Evolutionary conservation across 345 rosid genomes (phyloP).

Genomic region (Psidium guajava): DNA sequence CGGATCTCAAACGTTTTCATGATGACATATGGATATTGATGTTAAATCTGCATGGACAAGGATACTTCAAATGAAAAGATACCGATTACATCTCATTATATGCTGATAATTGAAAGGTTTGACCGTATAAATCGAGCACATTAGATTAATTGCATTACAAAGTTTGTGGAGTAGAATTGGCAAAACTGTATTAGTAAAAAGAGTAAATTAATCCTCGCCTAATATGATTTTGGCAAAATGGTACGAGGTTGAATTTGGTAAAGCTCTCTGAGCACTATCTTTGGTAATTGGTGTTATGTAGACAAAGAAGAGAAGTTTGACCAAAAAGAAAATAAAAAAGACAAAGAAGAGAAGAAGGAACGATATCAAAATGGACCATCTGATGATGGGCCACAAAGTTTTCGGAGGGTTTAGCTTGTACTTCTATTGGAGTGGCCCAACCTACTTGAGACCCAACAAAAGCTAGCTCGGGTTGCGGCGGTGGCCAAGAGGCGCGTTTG

Average conservation of each 20-base stretch:
- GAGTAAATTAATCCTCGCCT: neutral
- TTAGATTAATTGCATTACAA: neutral
- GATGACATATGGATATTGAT: neutral
- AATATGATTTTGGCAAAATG: neutral
- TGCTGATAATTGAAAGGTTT: too few species aligned
- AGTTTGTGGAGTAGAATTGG: neutral
- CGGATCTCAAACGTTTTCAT: too few species aligned
- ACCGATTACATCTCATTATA: neutral
- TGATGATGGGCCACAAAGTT: neutral
- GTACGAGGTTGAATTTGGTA: neutral
- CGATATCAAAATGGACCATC: neutral
- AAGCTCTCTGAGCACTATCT: neutral
- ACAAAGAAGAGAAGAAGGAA: neutral
- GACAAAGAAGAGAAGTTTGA: neutral
- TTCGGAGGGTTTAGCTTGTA: neutral
- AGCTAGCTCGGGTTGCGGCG: neutral
- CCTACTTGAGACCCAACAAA: neutral
- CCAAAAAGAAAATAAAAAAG: too few species aligned
- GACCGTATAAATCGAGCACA: neutral
- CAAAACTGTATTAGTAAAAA: fast-evolving
- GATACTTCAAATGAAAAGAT: too few species aligned
- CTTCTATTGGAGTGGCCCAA: neutral
- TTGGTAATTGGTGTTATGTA: neutral
- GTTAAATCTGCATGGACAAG: neutral
- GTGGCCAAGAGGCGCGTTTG: neutral